phyloP scores from a whole-genome alignment of 2,329 filamentous ascomycete species.

The Tolypocladium cylindrosporum region DNA sequence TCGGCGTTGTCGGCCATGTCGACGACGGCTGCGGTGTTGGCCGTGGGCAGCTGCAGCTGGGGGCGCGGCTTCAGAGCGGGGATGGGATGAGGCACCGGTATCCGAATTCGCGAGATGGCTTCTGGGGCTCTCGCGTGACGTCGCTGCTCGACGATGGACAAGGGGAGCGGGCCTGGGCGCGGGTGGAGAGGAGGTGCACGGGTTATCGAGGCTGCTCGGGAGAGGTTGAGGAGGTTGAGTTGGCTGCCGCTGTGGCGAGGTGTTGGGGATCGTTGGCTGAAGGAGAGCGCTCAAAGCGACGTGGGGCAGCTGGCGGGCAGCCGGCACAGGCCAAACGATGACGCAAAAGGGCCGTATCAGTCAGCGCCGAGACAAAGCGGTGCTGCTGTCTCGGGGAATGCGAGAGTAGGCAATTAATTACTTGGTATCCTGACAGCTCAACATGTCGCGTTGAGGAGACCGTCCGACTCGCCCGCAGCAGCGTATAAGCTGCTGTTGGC shows the following conservation, averaged over 20 bases:
- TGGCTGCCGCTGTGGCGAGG: neutral
- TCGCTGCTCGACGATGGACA: neutral
- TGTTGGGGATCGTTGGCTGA: no score
- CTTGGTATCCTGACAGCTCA: neutral
- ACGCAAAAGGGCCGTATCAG: neutral
- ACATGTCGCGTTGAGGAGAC: neutral
- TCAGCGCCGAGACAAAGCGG: neutral
- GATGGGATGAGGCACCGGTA: neutral
- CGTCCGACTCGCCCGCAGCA: neutral
- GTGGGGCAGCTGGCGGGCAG: neutral
- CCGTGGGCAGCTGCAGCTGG: conserved; percentile 4
- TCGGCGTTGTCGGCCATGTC: conserved; percentile 57
- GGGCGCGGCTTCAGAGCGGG: conserved; percentile 1
- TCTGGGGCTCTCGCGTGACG: neutral
- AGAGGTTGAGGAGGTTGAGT: neutral
- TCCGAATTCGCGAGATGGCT: neutral
- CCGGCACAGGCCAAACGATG: neutral
- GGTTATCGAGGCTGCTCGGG: neutral
- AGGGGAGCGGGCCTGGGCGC: neutral
- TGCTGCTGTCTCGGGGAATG: neutral
- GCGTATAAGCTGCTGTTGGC: neutral
- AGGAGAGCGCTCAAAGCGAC: neutral
- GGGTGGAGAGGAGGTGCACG: neutral
- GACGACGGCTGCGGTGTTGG: conserved; percentile 4
- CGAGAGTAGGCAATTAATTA: neutral